Conservation (phyloP, 139 green algal genomes). For the Chlorella sp. region DNA sequence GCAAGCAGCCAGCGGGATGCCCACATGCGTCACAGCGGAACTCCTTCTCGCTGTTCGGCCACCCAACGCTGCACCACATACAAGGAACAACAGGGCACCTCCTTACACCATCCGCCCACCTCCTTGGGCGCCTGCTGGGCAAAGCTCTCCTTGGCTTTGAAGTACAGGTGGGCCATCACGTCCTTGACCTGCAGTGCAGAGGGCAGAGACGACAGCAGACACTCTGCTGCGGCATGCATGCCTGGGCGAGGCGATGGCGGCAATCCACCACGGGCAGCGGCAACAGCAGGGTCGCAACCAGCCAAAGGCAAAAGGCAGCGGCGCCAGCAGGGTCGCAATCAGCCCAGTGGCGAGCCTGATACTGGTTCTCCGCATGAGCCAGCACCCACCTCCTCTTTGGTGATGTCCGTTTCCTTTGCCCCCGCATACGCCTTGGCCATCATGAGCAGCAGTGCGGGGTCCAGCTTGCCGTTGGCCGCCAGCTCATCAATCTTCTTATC, state of each 20-base stretch:
- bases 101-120: conserved; percentile 38
- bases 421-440: conserved; percentile 83
- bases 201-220: not conserved
- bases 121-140: conserved; percentile 73
- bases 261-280: too few relatives aligned
- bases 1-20: too few relatives aligned
- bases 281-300: too few relatives aligned
- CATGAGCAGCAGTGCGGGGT: conserved; percentile 82
- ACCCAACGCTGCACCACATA: too few relatives aligned
- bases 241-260: too few relatives aligned
- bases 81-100: not conserved
- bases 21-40: too few relatives aligned
- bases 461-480: conserved; percentile 57
- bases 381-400: conserved; percentile 64
- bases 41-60: too few relatives aligned
- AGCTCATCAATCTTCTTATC: conserved; percentile 80
- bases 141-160: conserved; percentile 79
- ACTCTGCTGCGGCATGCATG: not conserved
- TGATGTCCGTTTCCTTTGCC: conserved; percentile 74
- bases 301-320: too few relatives aligned
- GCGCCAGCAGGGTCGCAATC: too few relatives aligned
- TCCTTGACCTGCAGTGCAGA: conserved; percentile 66
- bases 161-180: conserved; percentile 85
- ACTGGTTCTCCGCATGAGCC: too few relatives aligned
- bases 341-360: too few relatives aligned